These are phyloP conservation scores for Delphinella strobiligena DNA, from an alignment of 2,329 filamentous ascomycete genomes.

Conservation along the genomic window DNA sequence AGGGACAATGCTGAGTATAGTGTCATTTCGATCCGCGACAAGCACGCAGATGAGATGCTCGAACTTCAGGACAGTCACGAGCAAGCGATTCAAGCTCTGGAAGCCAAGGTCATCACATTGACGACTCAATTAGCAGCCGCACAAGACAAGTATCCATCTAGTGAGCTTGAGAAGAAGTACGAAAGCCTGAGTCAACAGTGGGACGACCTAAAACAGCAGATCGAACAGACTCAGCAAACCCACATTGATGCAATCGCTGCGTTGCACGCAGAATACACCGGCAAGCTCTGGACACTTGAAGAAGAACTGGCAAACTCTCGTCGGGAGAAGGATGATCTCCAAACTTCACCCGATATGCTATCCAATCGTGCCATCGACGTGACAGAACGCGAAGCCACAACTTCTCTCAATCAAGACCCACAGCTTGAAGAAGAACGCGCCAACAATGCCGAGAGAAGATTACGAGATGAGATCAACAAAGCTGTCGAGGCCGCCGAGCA, in stretches of 20 bases:
- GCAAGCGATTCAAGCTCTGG: neutral
- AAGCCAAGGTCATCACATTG: neutral
- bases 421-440: neutral
- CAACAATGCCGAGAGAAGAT: too few relatives aligned
- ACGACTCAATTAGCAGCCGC: neutral
- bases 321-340: constrained; percentile 3
- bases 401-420: neutral
- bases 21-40: neutral
- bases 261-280: neutral
- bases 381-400: neutral
- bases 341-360: neutral
- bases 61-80: constrained; percentile 2
- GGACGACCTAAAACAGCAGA: neutral
- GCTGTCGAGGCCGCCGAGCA: neutral
- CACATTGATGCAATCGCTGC: neutral
- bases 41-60: constrained; percentile 4
- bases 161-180: neutral
- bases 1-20: neutral
- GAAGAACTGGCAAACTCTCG: constrained; percentile 2
- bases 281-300: constrained; percentile 1
- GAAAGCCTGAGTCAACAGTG: neutral
- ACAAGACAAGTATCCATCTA: neutral
- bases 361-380: neutral
- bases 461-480: neutral
- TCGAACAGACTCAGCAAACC: neutral